phyloP scores from a whole-genome alignment of 2,329 filamentous ascomycete species.

The Penicillium sp. region DNA sequence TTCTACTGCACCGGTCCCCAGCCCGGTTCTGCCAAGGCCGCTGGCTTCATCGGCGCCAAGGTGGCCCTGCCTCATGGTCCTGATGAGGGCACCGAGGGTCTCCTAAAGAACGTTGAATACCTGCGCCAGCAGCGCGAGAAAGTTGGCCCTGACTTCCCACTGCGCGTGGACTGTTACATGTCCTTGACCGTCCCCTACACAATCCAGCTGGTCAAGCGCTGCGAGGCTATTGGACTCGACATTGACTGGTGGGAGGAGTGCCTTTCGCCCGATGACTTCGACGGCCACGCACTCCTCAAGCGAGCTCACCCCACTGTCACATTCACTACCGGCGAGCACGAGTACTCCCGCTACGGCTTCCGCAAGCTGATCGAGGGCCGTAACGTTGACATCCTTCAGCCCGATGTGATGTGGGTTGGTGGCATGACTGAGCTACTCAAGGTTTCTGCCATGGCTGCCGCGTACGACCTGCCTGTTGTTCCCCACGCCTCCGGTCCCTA shows the following conservation, averaged over 20 bases:
- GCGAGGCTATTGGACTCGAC: conserved; percentile 73
- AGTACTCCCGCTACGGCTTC: conserved; percentile 92
- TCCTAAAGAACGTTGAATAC: conserved; percentile 88
- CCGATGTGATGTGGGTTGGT: conserved; percentile 96
- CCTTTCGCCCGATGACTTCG: conserved; percentile 84
- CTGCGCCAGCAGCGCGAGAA: conserved; percentile 78
- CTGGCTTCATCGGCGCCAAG: conserved; percentile 90
- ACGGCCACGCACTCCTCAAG: conserved; percentile 87
- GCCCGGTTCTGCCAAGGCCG: conserved; percentile 72
- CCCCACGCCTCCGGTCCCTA: conserved; percentile 94
- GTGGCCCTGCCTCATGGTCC: conserved; percentile 87
- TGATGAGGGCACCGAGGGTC: conserved; percentile 76
- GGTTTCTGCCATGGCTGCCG: conserved; percentile 81
- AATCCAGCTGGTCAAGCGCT: conserved; percentile 83
- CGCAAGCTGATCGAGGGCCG: conserved; percentile 88
- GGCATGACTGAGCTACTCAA: conserved; percentile 89
- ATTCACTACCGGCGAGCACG: conserved; percentile 95
- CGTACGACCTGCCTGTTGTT: conserved; percentile 91
- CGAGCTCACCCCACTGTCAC: conserved; percentile 84
- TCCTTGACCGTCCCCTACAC: conserved; percentile 89
- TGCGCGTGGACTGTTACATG: conserved; percentile 98
- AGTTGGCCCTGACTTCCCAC: conserved; percentile 84
- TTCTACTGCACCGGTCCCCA: conserved; percentile 96
- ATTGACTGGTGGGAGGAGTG: conserved; percentile 99
- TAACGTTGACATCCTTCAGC: conserved; percentile 91